A percentile compares a stretch with the other conserved stretches of the same genome.
These are phyloP conservation scores for Crepidotus variabilis DNA, from an alignment of 768 basidiomycete genomes.

Conservation along the genomic window DNA sequence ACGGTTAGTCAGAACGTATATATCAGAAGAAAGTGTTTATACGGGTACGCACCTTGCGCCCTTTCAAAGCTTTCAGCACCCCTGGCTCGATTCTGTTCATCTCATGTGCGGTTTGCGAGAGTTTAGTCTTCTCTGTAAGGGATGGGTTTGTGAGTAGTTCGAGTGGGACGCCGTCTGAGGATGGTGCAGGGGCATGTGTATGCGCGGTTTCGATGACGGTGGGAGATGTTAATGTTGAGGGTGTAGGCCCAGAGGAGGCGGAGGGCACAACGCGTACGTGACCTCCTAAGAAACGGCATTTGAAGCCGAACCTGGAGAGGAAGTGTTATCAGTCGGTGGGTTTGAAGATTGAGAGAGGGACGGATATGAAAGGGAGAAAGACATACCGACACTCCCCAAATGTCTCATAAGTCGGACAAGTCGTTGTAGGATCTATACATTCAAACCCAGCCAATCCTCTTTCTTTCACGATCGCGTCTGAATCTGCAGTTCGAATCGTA, in stretches of 20 bases:
- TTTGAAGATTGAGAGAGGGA: no score
- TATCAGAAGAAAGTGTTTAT: neutral
- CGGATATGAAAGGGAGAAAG: no score
- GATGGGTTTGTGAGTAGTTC: constrained; percentile 45
- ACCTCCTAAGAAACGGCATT: constrained; percentile 86
- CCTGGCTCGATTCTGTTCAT: constrained; percentile 19
- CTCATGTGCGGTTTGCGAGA: no score
- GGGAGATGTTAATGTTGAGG: no score
- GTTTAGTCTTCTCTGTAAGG: no score
- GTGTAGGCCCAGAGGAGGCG: neutral
- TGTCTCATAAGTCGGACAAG: no score
- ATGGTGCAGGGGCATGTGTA: constrained; percentile 37
- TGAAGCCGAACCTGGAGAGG: constrained; percentile 60
- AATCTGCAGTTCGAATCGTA: no score
- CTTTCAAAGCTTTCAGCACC: constrained; percentile 55
- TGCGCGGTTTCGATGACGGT: constrained; percentile 29
- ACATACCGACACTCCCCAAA: no score
- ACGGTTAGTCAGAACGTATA: neutral
- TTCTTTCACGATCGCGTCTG: no score
- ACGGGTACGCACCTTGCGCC: constrained; percentile 54
- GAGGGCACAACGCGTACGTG: constrained; percentile 43
- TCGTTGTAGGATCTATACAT: no score
- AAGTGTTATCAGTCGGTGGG: no score
- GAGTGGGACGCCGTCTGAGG: constrained; percentile 49
- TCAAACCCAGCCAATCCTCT: no score